Conservation (phyloP, 2,329 filamentous ascomycete genomes). For the Trichoderma sp. region DNA sequence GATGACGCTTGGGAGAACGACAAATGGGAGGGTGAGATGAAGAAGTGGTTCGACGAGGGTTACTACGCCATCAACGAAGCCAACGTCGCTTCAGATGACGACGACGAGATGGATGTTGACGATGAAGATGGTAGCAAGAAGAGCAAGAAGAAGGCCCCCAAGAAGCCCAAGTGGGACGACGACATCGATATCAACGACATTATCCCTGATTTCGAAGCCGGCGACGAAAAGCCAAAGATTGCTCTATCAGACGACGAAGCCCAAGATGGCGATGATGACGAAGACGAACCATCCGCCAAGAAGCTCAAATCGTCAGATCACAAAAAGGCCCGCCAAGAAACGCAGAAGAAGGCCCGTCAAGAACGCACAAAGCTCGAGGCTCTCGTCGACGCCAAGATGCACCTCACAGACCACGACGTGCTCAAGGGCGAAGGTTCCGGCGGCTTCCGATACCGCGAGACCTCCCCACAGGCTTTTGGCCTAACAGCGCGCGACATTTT, state of each 20-base stretch:
- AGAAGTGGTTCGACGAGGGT: conserved; percentile 79
- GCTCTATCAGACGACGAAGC: conserved; percentile 51
- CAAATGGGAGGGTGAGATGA: conserved; percentile 90
- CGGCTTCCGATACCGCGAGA: conserved; percentile 89
- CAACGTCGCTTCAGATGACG: conserved; percentile 66
- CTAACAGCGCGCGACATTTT: conserved; percentile 89
- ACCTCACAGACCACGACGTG: conserved; percentile 67
- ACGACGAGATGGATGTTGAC: conserved; percentile 64
- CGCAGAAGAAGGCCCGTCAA: conserved; percentile 72
- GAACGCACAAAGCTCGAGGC: conserved; percentile 83
- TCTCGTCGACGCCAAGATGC: conserved; percentile 78
- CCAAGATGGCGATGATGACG: conserved; percentile 39
- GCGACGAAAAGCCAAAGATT: conserved; percentile 53
- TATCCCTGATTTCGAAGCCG: conserved; percentile 80
- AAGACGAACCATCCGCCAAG: conserved; percentile 51
- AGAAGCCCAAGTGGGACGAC: conserved; percentile 81
- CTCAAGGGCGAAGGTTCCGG: conserved; percentile 45
- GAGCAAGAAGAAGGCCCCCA: conserved; percentile 45
- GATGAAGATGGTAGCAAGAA: conserved; percentile 54
- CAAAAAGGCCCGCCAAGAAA: conserved; percentile 58
- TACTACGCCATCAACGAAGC: conserved; percentile 80
- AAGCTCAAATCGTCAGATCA: conserved; percentile 61
- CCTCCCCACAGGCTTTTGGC: conserved; percentile 85
- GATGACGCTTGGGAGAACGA: conserved; percentile 88
- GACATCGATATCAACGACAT: conserved; percentile 97